Evolutionary conservation across 73 alveolate genomes (phyloP), one percentile per base, ranked within the genome.

Genomic region (Uronychia setigera): DNA sequence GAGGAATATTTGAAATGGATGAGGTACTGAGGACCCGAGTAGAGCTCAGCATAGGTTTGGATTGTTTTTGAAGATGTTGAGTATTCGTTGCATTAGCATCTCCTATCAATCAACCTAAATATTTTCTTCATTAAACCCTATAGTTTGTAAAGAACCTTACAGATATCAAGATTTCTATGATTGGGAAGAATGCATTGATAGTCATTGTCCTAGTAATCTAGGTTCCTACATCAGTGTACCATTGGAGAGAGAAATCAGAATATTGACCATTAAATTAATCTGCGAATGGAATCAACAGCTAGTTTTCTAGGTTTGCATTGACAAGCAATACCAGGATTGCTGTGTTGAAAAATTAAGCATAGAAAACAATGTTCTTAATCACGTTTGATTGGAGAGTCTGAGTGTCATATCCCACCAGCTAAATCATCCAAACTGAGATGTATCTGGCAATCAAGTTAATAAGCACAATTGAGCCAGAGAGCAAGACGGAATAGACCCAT

Each of bases 181-280:
- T 32, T 1, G 96, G 93, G 85, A 88, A 33, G 57, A 91, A 46
- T 31, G 86, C 60, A 75, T 78, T 87, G 13, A 91, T 77, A 32
- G 82, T n/a, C 93, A 91, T 82, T n/a, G 93, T 77, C 32, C 35
- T 25, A 26, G 84, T 77, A 67, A 91, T 78, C 57, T 58, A 31
- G 58, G 79, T 57, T 19, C 93, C 96, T 1, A 91, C 93, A 29
- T 84, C 88, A 59, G 83, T 28, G 82, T 87, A 91, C 96, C 96
- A 91, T 25, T 35, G 31, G 30, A 81, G 78, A 28, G 76, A 35
- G 75, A 86, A 91, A 46, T 91, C 96, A 1, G 82, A n/a, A 83
- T 80, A 87, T 33, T 33, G 74, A 25, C 93, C 96, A 81, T 88
- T 83, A 60, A 91, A 81, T 74, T 78, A 59, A 1, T 74, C 35